phyloP scores from a whole-genome alignment of 306 rosid genomes.

The Neltuma alba region DNA sequence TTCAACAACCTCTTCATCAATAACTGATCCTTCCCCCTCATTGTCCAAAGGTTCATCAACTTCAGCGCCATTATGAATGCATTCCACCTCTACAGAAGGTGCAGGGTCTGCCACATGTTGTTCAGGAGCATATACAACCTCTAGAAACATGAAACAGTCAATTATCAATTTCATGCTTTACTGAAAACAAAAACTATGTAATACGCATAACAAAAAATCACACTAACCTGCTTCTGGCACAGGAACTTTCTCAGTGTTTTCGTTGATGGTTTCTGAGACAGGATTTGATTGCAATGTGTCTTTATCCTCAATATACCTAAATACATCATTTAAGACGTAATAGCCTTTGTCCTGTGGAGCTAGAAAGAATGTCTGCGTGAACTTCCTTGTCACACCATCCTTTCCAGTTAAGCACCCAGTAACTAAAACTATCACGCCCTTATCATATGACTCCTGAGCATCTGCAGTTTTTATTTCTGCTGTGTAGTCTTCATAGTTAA shows the following conservation, averaged over 20 bases:
- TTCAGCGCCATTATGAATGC: slow-evolving; percentile 63
- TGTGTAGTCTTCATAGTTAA: slow-evolving; percentile 81
- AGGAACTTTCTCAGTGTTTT: slow-evolving; percentile 52
- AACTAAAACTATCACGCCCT: slow-evolving; percentile 93
- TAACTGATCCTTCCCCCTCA: slow-evolving; percentile 70
- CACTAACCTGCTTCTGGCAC: slow-evolving; percentile 71
- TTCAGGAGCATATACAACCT: slow-evolving; percentile 58
- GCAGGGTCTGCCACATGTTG: slow-evolving; percentile 59
- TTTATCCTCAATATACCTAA: slow-evolving; percentile 81
- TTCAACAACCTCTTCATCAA: slow-evolving; percentile 67
- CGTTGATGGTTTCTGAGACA: slow-evolving; percentile 48
- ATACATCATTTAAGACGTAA: slow-evolving; percentile 91
- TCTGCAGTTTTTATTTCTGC: slow-evolving; percentile 96
- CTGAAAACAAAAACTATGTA: slow-evolving; percentile 12
- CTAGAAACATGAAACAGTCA: slow-evolving; percentile 49
- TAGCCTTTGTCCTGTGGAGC: slow-evolving; percentile 98
- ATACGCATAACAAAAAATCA: slow-evolving; percentile 2
- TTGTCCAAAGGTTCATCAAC: slow-evolving; percentile 70
- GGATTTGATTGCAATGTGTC: slow-evolving; percentile 47
- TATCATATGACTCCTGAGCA: slow-evolving; percentile 87
- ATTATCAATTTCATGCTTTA: slow-evolving; percentile 27
- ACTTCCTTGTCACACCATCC: slow-evolving; percentile 80
- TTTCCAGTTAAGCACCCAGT: slow-evolving; percentile 96
- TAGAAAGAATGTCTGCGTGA: slow-evolving; percentile 90
- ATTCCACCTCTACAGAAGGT: slow-evolving; percentile 58